Evolutionary conservation across 768 basidiomycete genomes (phyloP), one percentile per base, ranked within the genome.

Genomic region (Collybia nuda): DNA sequence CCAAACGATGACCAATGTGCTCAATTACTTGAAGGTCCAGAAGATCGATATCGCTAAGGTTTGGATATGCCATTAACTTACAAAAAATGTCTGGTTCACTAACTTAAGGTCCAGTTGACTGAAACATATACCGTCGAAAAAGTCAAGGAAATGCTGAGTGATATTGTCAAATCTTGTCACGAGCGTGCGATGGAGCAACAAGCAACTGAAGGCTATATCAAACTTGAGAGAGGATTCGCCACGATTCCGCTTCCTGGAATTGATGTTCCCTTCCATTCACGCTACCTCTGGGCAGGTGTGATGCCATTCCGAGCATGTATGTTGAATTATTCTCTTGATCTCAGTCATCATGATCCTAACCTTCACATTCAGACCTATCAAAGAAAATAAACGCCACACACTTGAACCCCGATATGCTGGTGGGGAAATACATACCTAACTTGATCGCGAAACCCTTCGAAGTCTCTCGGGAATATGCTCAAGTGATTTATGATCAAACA

Each of bases 261-360:
- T 60, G 97, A 98, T 61, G 97, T 99, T 1, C 97, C 97, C 3
- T 99, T 99, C 90, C 97, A 99, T 69, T 98, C 97, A 3, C 89
- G 95, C 52, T 99, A 98, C 71, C 81, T 99, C 35, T 99, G 97
- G 97, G 95, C 95, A 14, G 94, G 94, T 64, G 94, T 97, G 23
- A 80, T 96, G 85, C 92, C 95, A 8, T 96, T 97, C 90, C 85
- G 94, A 58, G 91, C 93, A 50, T 97, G 90, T 93, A 64, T 71
- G 90, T 80, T 19, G 9, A 14, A 6, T 7, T n/a, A 39, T 29
- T 14, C 32, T 32, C 32, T 14, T 32, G n/a, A 28, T 11, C 9
- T 11, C 9, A 32, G 14, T 14, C 6, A 32, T 32, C 3, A n/a
- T n/a, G n/a, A n/a, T 32, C 44, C n/a, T 28, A 29, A 35, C 41